Evolutionary conservation across 2,329 filamentous ascomycete species (phyloP), one percentile per base, ranked within the genome.

Genomic region (Arthrobotrys sphaeroides): DNA sequence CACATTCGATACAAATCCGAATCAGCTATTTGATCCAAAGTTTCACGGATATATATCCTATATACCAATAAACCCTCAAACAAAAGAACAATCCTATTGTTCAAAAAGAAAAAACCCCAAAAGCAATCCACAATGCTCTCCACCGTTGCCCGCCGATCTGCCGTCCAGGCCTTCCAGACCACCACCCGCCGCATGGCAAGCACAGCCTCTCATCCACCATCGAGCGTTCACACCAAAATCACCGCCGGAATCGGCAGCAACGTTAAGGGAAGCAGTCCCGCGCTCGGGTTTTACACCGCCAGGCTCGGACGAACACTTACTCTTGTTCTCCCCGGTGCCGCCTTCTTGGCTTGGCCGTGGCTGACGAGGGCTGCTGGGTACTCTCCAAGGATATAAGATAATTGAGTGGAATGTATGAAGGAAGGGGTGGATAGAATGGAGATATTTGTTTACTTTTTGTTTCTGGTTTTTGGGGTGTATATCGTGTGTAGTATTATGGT

Each of bases 301-400:
- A 53, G 70, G 49, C 20, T 74, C 7, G 70, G 70, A 3, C 26
- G 70, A 24, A 74, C 70, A 28, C 53, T 74, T 12, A 68, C 55
- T 4, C 55, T 74, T 6, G 62, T 68, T 20, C 20, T 74, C 28
- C 70, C 70, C 13, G 70, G 62, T 67, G 62, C 53, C 13, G 70
- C 62, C n/a, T 38, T 74, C 38, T 24, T 74, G 36, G 61, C 53
- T 47, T 74, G 70, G 70, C 70, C 70, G 26, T 74, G 51, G 24
- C n/a, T 68, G 18, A 74, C 70, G n/a, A 53, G 70, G n/a, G 70
- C 62, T 9, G 9, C 61, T n/a, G 53, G 28, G 6, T 74, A 74
- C 22, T 67, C 61, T 20, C 60, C 61, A 24, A 38, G 33, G 12
- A n/a, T 47, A 47, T 73, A 73, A n/a, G 12, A 73, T 53, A 18